phyloP scores from a whole-genome alignment of 2,329 filamentous ascomycete genomes.

The Monosporascus ibericus region DNA sequence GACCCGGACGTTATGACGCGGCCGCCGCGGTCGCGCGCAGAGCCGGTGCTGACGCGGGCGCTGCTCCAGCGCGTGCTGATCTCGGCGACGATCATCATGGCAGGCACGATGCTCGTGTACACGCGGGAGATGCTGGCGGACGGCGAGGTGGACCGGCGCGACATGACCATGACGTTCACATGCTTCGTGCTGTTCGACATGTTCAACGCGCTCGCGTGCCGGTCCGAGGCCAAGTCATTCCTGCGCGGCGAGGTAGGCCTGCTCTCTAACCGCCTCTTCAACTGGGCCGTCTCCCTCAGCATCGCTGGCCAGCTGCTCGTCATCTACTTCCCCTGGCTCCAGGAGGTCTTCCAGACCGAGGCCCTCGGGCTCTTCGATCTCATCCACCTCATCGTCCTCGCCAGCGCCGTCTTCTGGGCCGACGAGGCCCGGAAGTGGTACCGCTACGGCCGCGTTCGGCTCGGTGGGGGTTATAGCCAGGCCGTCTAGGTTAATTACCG shows the following conservation, averaged over 20 bases:
- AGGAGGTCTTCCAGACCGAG: slow-evolving; percentile 95
- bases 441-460: slow-evolving; percentile 51
- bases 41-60: slow-evolving; percentile 81
- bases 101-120: slow-evolving; percentile 88
- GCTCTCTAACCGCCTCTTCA: slow-evolving; percentile 88
- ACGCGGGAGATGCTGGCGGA: slow-evolving; percentile 83
- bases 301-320: slow-evolving; percentile 82
- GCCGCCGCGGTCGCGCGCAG: slow-evolving; percentile 76
- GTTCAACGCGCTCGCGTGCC: slow-evolving; percentile 95
- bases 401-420: slow-evolving; percentile 90
- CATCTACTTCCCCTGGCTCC: slow-evolving; percentile 90
- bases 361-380: slow-evolving; percentile 70
- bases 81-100: slow-evolving; percentile 83
- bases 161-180: slow-evolving; percentile 99
- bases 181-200: slow-evolving; percentile 99
- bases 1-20: slow-evolving; percentile 91
- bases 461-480: slow-evolving; percentile 59
- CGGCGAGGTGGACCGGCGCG: slow-evolving; percentile 77
- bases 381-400: slow-evolving; percentile 63
- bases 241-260: slow-evolving; percentile 78
- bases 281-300: slow-evolving; percentile 85
- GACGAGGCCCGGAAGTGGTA: slow-evolving; percentile 86
- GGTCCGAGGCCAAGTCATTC: slow-evolving; percentile 84
- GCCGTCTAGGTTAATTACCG: slow-evolving; percentile 41
- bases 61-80: slow-evolving; percentile 81